A percentile compares a stretch with the other conserved stretches of the same genome.
These are phyloP conservation scores for Knufia petricola DNA, from an alignment of 2,329 filamentous ascomycete genomes.

Conservation along the genomic window DNA sequence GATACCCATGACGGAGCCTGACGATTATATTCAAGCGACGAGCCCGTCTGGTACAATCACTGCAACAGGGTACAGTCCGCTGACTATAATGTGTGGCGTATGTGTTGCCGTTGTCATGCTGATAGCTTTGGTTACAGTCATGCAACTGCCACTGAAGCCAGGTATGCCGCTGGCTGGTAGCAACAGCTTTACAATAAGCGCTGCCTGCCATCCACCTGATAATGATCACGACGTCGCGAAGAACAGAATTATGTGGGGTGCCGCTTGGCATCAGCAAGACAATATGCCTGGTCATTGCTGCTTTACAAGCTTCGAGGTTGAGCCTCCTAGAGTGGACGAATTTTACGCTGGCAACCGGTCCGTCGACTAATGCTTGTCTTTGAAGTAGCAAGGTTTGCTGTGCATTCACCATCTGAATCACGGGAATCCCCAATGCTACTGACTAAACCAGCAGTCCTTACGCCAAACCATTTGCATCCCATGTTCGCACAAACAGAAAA, in stretches of 20 bases:
- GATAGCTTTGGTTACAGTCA: constrained; percentile 13
- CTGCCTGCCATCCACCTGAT: constrained; percentile 25
- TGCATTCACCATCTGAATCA: too few species aligned
- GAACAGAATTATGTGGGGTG: constrained; percentile 10
- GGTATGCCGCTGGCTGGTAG: constrained; percentile 26
- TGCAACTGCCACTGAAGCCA: constrained; percentile 18
- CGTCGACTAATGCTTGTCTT: too few species aligned
- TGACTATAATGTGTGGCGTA: constrained; percentile 19
- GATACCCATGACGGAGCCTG: not conserved
- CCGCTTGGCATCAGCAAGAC: not conserved
- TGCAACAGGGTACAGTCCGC: constrained; percentile 21
- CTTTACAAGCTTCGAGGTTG: not conserved
- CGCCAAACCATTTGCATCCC: too few species aligned
- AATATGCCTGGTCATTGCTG: not conserved
- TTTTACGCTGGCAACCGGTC: not conserved
- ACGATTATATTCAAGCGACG: not conserved
- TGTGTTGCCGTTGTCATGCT: constrained; percentile 15
- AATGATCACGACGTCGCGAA: constrained; percentile 4
- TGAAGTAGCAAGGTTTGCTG: too few species aligned
- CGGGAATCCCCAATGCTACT: too few species aligned
- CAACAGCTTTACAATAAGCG: constrained; percentile 28
- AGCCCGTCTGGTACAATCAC: constrained; percentile 10
- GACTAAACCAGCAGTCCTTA: too few species aligned
- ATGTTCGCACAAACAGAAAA: too few species aligned
- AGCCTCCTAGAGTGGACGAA: not conserved